phyloP scores from a whole-genome alignment of 768 basidiomycete species.

The Hericium erinaceus region DNA sequence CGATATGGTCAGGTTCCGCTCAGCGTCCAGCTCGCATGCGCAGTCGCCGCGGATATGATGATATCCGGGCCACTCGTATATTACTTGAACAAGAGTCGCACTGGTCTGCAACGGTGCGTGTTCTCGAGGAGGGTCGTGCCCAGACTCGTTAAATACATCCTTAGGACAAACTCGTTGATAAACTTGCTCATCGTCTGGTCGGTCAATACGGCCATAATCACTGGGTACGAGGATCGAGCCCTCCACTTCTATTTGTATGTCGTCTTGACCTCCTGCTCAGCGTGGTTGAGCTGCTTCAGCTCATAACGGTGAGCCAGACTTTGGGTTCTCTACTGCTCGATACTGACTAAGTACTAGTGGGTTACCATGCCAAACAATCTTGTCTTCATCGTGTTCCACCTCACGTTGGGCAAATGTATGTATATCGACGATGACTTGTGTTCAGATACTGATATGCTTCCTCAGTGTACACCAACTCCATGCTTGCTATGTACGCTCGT shows the following conservation, averaged over 20 bases:
- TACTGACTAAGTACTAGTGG: background rate
- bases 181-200: constrained; percentile 3
- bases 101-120: background rate
- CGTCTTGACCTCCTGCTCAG: no score
- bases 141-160: background rate
- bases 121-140: background rate
- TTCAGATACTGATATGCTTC: background rate
- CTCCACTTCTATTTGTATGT: background rate
- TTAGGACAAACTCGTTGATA: constrained; percentile 4
- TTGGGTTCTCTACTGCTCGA: no score
- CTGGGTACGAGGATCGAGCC: background rate
- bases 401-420: constrained; percentile 5
- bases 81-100: constrained; percentile 4
- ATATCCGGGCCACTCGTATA: constrained; percentile 8
- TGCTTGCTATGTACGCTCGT: constrained; percentile 4
- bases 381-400: constrained; percentile 7
- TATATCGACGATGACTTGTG: background rate
- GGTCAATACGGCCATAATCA: constrained; percentile 1
- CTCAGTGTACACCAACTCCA: constrained; percentile 4
- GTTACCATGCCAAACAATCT: constrained; percentile 1
- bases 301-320: background rate
- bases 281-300: constrained; percentile 3
- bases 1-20: background rate
- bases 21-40: background rate
- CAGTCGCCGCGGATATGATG: background rate